Base-by-base conservation (phyloP, 495 filamentous ascomycete genomes). In the Neurospora sp. region DNA sequence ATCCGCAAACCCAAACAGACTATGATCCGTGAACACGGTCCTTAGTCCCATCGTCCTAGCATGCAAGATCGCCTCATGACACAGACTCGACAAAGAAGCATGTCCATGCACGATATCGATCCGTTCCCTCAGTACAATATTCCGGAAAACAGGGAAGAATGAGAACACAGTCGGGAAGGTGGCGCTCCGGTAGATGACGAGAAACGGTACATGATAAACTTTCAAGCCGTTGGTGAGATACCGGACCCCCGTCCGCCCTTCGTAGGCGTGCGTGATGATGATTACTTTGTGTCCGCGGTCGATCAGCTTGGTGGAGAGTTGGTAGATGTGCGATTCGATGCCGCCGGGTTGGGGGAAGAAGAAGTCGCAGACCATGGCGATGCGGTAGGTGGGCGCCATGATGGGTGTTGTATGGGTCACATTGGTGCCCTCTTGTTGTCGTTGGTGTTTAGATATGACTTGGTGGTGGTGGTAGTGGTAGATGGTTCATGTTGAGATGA, bases 131-230 rank as follows among this genome's bases (percentile, higher is more conserved):
- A 99, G 89, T 37, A 97, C 86, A 77, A 99, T 98, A 76, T 98
- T 97, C 46, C 96, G 91, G 76, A 99, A 97, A 14, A 97, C 90
- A 18, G 96, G 96, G 75, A 99, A 98, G 84, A 97, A 98, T 11
- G 94, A 97, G 84, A 98, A 98, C 76, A 99, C 94, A 16, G 96
- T 98, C 0, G 96, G 96, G 77, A 99, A 93, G n/a, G 94, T 97
- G 20, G 93, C 88, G 75, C 94, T 93, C 70, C 96, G 93, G 81
- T 98, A 97, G 72, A 98, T 94, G 78, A 98, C 90, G 77, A 96
- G 88, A 81, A 98, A 98, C 2, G 96, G 96, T 10, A 98, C 92
- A 83, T 99, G 93, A 82, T 97, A 99, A 82, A 98, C 94, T 80
- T 99, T 99, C 75, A 99, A 89, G 46, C 96, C 95, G 82, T 98